Evolutionary conservation across 495 filamentous ascomycete genomes (phyloP).

Genomic region (Penicillium diatomitis): DNA sequence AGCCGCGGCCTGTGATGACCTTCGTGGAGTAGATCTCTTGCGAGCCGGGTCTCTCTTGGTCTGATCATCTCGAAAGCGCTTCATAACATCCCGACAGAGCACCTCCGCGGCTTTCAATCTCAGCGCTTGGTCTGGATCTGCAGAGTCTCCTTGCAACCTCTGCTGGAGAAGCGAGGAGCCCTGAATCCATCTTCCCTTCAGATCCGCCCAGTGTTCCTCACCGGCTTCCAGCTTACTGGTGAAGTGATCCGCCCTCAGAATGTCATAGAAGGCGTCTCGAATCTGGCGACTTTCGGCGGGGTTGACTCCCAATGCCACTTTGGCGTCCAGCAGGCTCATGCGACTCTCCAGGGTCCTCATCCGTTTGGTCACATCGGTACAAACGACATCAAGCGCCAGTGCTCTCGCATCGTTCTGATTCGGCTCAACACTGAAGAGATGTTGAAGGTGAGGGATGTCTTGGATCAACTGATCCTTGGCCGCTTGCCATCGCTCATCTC

Average conservation of each 20-base stretch:
- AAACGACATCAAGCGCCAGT: constrained; percentile 68
- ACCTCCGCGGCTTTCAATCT: constrained; percentile 61
- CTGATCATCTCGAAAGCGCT: constrained; percentile 61
- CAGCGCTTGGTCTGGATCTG: constrained; percentile 44
- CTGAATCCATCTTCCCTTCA: constrained; percentile 61
- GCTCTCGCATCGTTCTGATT: constrained; percentile 42
- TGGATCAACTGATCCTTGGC: constrained; percentile 60
- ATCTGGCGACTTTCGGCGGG: constrained; percentile 60
- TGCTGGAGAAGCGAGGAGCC: constrained; percentile 46
- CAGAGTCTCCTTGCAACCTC: constrained; percentile 44
- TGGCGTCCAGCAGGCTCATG: constrained; percentile 65
- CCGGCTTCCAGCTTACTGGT: constrained; percentile 66
- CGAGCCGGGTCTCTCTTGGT: constrained; percentile 47
- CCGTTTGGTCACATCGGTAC: constrained; percentile 72
- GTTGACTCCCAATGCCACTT: constrained; percentile 62
- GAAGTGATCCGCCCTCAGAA: constrained; percentile 59
- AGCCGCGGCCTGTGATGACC: constrained; percentile 19
- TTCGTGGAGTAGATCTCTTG: constrained; percentile 31
- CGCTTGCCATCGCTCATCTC: constrained; percentile 62
- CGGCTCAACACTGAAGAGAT: constrained; percentile 49
- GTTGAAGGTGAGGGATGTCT: constrained; percentile 55
- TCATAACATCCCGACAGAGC: constrained; percentile 64
- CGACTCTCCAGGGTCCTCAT: constrained; percentile 54
- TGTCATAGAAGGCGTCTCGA: constrained; percentile 56
- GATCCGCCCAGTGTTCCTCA: constrained; percentile 58